Conservation (phyloP, 352 stramenopile species). For the Hyaloperonospora arabidopsidis region DNA sequence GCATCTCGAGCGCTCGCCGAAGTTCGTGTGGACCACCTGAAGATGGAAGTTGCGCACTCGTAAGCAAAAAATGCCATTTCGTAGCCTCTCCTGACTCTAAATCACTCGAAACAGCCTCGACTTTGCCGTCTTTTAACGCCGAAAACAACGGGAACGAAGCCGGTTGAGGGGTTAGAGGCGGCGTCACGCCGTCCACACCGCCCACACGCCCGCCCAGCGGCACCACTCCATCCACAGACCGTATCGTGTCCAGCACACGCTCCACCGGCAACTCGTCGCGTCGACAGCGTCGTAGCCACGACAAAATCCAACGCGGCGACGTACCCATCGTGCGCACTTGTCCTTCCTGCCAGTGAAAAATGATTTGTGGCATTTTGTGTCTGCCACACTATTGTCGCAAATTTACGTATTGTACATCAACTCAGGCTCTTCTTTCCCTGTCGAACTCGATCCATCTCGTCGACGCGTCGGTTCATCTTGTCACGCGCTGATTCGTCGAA, state of each 20-base stretch:
- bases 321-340: conserved; percentile 4
- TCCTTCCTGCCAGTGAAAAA: neutral
- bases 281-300: conserved; percentile 34
- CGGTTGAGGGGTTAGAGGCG: conserved; percentile 15
- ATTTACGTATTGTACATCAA: too few species aligned
- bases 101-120: neutral
- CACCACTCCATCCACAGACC: conserved; percentile 40
- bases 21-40: conserved; percentile 21
- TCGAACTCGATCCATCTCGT: neutral
- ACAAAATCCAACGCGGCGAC: conserved; percentile 14
- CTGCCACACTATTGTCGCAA: neutral
- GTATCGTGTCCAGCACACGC: conserved; percentile 31
- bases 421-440: conserved; percentile 3
- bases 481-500: too few species aligned
- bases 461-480: too few species aligned
- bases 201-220: conserved; percentile 36
- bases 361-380: neutral
- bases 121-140: neutral
- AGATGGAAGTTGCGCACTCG: conserved; percentile 27
- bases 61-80: conserved; percentile 28
- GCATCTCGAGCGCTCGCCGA: conserved; percentile 21
- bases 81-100: conserved; percentile 9
- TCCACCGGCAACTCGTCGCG: conserved; percentile 28
- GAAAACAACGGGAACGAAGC: conserved; percentile 10
- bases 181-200: conserved; percentile 15